Conservation (phyloP, 2,329 filamentous ascomycete genomes). For the Aaosphaeria arxii region DNA sequence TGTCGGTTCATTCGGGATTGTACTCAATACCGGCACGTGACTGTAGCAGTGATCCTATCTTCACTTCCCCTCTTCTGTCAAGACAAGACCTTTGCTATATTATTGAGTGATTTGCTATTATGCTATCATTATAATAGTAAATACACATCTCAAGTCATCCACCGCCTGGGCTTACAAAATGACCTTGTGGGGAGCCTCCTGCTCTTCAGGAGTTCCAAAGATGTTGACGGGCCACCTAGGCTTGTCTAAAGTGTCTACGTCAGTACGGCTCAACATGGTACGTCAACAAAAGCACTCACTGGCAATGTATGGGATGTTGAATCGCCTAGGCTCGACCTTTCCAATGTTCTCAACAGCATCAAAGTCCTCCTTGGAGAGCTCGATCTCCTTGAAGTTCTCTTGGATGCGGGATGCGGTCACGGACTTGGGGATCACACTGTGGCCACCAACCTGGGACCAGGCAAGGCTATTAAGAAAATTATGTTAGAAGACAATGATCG, state of each 20-base stretch:
- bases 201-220: slow-evolving; percentile 46
- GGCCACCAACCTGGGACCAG: slow-evolving; percentile 71
- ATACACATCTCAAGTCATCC: too few relatives aligned
- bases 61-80: too few relatives aligned
- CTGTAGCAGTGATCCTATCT: too few relatives aligned
- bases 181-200: background rate
- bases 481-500: too few relatives aligned
- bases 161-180: background rate
- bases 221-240: slow-evolving; percentile 58
- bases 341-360: slow-evolving; percentile 49
- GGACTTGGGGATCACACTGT: slow-evolving; percentile 31
- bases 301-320: slow-evolving; percentile 41
- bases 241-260: background rate
- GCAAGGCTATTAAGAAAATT: background rate
- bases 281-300: background rate
- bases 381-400: slow-evolving; percentile 32
- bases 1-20: too few relatives aligned
- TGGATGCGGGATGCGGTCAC: slow-evolving; percentile 27
- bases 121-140: too few relatives aligned
- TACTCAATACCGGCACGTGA: too few relatives aligned
- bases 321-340: slow-evolving; percentile 52
- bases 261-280: too few relatives aligned
- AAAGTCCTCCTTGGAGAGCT: slow-evolving; percentile 26
- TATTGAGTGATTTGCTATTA: too few relatives aligned
- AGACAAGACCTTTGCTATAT: too few relatives aligned